phyloP scores from a whole-genome alignment of 768 basidiomycete genomes.

The Pulveroboletus sp. region DNA sequence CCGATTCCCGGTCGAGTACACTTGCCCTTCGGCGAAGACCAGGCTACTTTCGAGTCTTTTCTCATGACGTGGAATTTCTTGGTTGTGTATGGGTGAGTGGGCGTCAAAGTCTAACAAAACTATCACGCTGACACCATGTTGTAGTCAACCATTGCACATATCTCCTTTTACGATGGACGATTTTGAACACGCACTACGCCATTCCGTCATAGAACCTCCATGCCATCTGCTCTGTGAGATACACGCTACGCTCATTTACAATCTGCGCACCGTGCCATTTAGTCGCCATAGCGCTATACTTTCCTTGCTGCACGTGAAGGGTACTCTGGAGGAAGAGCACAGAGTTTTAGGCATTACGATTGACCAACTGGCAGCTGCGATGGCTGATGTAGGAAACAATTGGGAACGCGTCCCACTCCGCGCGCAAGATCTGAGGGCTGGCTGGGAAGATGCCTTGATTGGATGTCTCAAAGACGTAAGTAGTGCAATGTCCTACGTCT shows the following conservation, averaged over 20 bases:
- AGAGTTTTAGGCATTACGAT: slow-evolving; percentile 52
- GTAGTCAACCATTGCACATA: slow-evolving; percentile 79
- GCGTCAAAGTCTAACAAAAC: neutral
- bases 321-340: slow-evolving; percentile 41
- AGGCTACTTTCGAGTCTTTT: slow-evolving; percentile 74
- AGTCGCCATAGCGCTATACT: slow-evolving; percentile 70
- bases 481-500: slow-evolving; percentile 16
- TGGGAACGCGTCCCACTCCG: slow-evolving; percentile 80
- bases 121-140: slow-evolving; percentile 6
- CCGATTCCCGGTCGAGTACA: slow-evolving; percentile 58
- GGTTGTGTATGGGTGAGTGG: slow-evolving; percentile 82
- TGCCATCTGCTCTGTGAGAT: slow-evolving; percentile 82
- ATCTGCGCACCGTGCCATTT: slow-evolving; percentile 78
- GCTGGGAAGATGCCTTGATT: slow-evolving; percentile 90
- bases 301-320: slow-evolving; percentile 46
- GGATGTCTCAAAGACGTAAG: slow-evolving; percentile 88
- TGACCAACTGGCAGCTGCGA: slow-evolving; percentile 58
- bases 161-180: slow-evolving; percentile 92
- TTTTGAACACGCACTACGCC: slow-evolving; percentile 81
- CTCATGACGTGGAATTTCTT: slow-evolving; percentile 93
- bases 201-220: slow-evolving; percentile 60
- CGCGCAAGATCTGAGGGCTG: slow-evolving; percentile 67
- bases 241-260: slow-evolving; percentile 85
- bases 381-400: slow-evolving; percentile 79
- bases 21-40: slow-evolving; percentile 65